A percentile compares a stretch with the other conserved stretches of the same genome.
These are phyloP conservation scores for Neurospora pannonica DNA, from an alignment of 495 filamentous ascomycete genomes.

Conservation along the genomic window DNA sequence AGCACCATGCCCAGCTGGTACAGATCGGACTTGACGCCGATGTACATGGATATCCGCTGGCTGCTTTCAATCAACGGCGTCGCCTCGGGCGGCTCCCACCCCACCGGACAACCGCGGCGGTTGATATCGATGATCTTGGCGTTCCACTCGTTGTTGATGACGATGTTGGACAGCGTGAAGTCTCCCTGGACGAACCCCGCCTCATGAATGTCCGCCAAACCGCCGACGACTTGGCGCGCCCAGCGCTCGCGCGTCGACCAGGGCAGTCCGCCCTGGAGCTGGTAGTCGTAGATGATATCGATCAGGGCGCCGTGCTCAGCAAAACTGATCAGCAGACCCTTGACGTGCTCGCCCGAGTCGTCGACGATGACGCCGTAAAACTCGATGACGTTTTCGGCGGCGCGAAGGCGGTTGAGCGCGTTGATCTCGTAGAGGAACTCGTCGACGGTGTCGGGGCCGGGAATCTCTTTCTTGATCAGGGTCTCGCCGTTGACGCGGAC, in stretches of 20 bases:
- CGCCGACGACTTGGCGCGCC: conserved; percentile 87
- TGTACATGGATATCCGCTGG: conserved; percentile 94
- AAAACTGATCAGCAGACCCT: conserved; percentile 83
- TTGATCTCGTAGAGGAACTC: conserved; percentile 98
- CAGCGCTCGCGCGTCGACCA: conserved; percentile 78
- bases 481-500: conserved; percentile 57
- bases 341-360: conserved; percentile 63
- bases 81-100: conserved; percentile 96
- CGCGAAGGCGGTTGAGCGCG: conserved; percentile 70
- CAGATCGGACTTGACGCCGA: conserved; percentile 93
- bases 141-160: conserved; percentile 74
- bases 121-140: conserved; percentile 99
- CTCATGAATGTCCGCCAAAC: conserved; percentile 88
- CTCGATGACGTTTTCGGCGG: conserved; percentile 68
- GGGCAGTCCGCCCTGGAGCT: conserved; percentile 43
- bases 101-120: conserved; percentile 85
- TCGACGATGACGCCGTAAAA: conserved; percentile 88
- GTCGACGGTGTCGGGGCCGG: conserved; percentile 89
- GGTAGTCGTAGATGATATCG: conserved; percentile 75
- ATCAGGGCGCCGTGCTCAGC: conserved; percentile 84
- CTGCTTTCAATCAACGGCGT: conserved; percentile 78
- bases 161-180: conserved; percentile 95
- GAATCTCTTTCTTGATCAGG: conserved; percentile 97
- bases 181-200: conserved; percentile 96
- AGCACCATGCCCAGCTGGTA: conserved; percentile 96